Evolutionary conservation across 176 grass and related monocot genomes (phyloP), one percentile per base, ranked within the genome.

Genomic region (Oryza meridionalis): DNA sequence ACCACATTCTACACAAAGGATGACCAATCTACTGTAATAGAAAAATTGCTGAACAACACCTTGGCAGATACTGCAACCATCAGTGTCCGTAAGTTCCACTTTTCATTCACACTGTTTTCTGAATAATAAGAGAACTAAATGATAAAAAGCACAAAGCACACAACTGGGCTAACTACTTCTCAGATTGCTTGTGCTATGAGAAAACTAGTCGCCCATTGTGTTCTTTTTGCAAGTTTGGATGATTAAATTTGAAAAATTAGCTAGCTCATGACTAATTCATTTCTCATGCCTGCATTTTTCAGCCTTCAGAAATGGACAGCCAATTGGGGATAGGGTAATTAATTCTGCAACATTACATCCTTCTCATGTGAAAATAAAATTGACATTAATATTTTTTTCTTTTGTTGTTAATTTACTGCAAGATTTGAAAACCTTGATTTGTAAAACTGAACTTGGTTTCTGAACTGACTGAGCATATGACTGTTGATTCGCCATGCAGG

Each of bases 1-100:
- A 94, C 92, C 21, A 94, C 92, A 73, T 92, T 84, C 47, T 94
- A 90, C 45, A 85, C 90, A 6, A 90, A 70, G 19, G 42, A 94
- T 13, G 89, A 90, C 37, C 42, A 72, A 31, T 88, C 81, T 12
- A 77, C 79, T 59, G 22, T 90, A 69, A 94, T 90, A 44, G 81
- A 72, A n/a, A 32, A 70, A 69, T 19, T 94, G 26, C 27, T 92
- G 3, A 84, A 87, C 66, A 84, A 94, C 78, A 83, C 90, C 21
- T 11, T 90, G 27, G 87, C 82, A 43, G 92, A 94, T 78, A 86
- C 82, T 4, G 90, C 87, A 27, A 83, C 90, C 32, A 69, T 76
- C 31, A 88, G 84, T 73, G 31, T 92, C 16, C 92, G 92, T 94
- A 89, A 91, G 92, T 83, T 37, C 1, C 27, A 31, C 3, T 55